These are phyloP conservation scores for Blepharisma japonicum DNA, from an alignment of 73 alveolate species.

Conservation along the genomic window DNA sequence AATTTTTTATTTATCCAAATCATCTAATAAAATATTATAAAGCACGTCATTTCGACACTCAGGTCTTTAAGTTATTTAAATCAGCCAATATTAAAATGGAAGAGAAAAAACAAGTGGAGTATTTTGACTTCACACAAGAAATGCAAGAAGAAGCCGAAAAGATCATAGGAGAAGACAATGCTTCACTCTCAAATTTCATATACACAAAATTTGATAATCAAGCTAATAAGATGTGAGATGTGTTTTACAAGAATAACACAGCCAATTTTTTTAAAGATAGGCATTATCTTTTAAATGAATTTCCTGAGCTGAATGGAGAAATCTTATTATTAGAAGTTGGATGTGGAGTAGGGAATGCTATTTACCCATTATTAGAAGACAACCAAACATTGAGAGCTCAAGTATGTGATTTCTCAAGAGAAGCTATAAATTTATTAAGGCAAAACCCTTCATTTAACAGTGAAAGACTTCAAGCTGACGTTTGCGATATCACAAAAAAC, in stretches of 20 bases:
- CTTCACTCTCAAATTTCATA: slow-evolving; percentile 40
- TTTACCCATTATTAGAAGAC: slow-evolving; percentile 69
- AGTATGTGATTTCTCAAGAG: slow-evolving; percentile 82
- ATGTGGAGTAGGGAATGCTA: slow-evolving; percentile 95
- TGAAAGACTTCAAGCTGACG: slow-evolving; percentile 52
- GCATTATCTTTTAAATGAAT: slow-evolving; percentile 80
- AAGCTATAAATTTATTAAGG: slow-evolving; percentile 77
- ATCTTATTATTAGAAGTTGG: slow-evolving; percentile 76
- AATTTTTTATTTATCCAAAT: not conserved
- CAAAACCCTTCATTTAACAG: slow-evolving; percentile 60
- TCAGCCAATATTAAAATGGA: slow-evolving; percentile 28
- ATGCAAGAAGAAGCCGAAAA: slow-evolving; percentile 68
- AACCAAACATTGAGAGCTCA: slow-evolving; percentile 59
- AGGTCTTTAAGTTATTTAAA: not conserved
- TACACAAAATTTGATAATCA: slow-evolving; percentile 63
- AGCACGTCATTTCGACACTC: not conserved
- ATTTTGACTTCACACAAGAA: slow-evolving; percentile 76
- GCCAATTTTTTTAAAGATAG: slow-evolving; percentile 85
- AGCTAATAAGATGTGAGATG: slow-evolving; percentile 81
- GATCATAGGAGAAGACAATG: slow-evolving; percentile 53
- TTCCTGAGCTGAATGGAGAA: slow-evolving; percentile 55
- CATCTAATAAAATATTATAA: not conserved
- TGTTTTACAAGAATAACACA: slow-evolving; percentile 79
- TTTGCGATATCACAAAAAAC: slow-evolving; percentile 24
- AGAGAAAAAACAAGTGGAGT: slow-evolving; percentile 54